Evolutionary conservation across 768 basidiomycete genomes (phyloP), one percentile per base, ranked within the genome.

Genomic region (Sarcomyxa edulis): DNA sequence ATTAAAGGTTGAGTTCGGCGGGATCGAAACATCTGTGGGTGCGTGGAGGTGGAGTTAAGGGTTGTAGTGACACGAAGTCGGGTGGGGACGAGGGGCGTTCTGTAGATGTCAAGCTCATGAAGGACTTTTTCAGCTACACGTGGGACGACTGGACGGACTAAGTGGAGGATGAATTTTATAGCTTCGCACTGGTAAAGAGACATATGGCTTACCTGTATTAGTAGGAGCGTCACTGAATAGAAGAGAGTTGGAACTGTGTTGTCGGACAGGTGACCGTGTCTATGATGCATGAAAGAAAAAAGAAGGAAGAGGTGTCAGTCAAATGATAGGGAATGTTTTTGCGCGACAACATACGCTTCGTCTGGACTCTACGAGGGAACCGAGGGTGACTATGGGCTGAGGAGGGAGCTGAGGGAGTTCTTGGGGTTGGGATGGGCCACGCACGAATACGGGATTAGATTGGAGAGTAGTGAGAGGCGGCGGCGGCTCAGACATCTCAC

Each of bases 51-150:
- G 14, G 34, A 26, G 19, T 14, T 29, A 65, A 38, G 67, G n/a
- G n/a, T n/a, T 70, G 65, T 42, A 20, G 34, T 43, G 28, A 46
- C 42, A 19, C 49, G 46, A 41, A 76, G 54, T 14, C 75, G 72
- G 26, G 81, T 78, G 8, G 86, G 84, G 11, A 87, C 49, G 31
- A 89, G 69, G 5, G 86, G 86, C 1, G 83, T 89, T 60, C 81
- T 83, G 65, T 87, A 89, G 21, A 83, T 69, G 46, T 88, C 84
- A 31, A 86, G 62, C 48, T 84, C 80, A 29, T 81, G 78, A 5
- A 89, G 65, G 11, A 79, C 79, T 42, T 71, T 69, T 59, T 86
- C 81, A 14, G 83, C 78, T 12, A 77, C 66, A 30, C 68, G 47
- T 62, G 55, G 11, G 65, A 42, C 53, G 45, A 28, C 21, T 35